Evolutionary conservation across 2,329 filamentous ascomycete genomes (phyloP).

Genomic region (Exophiala oligosperma): DNA sequence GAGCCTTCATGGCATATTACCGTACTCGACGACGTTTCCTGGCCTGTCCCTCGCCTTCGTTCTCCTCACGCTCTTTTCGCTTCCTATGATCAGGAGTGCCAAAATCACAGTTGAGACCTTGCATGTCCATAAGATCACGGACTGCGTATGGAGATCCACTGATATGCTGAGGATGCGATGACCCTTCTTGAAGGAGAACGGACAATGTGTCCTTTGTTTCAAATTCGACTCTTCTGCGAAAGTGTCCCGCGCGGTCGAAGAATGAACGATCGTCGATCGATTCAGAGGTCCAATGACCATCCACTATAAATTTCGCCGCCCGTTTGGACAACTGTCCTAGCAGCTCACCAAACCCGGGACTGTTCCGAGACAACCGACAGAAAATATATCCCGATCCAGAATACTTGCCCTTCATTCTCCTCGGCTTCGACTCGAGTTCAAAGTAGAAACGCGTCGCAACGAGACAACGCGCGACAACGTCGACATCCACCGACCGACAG

Average conservation of each 20-base stretch:
- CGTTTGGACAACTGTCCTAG: slow-evolving; percentile 19
- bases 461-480: slow-evolving; percentile 23
- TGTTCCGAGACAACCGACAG: slow-evolving; percentile 20
- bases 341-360: slow-evolving; percentile 20
- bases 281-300: slow-evolving; percentile 18
- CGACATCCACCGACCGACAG: slow-evolving; percentile 22
- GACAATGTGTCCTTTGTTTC: slow-evolving; percentile 8
- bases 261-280: slow-evolving; percentile 25
- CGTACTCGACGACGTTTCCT: slow-evolving; percentile 9
- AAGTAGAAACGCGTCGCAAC: slow-evolving; percentile 30
- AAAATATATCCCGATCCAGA: slow-evolving; percentile 26
- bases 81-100: slow-evolving; percentile 12
- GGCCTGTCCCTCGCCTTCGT: slow-evolving; percentile 3
- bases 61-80: slow-evolving; percentile 12
- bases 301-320: slow-evolving; percentile 26
- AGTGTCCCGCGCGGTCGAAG: slow-evolving; percentile 23
- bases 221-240: slow-evolving; percentile 26
- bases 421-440: slow-evolving; percentile 24
- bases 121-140: slow-evolving; percentile 39
- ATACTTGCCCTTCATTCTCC: slow-evolving; percentile 14
- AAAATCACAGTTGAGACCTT: slow-evolving; percentile 31
- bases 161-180: slow-evolving; percentile 3
- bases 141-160: slow-evolving; percentile 32
- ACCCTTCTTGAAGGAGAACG: slow-evolving; percentile 5
- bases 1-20: slow-evolving; percentile 2